Base-by-base conservation (phyloP, 495 filamentous ascomycete species). In the Penicillium diatomitis region DNA sequence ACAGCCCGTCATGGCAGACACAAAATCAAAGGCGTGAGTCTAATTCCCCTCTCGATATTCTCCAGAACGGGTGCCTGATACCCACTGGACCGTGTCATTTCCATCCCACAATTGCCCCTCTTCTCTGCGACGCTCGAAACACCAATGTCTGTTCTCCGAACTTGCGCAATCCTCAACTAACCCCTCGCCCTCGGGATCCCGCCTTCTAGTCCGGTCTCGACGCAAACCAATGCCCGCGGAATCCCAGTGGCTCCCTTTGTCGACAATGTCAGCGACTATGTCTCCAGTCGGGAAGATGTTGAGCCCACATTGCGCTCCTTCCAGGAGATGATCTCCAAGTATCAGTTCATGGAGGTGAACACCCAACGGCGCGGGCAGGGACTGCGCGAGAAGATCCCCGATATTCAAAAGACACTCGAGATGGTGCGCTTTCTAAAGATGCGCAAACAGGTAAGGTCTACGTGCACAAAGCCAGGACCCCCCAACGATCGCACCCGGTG, bases 271-370 rank as follows among this genome's bases (percentile, higher is more conserved):
- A 82, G 88, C 74, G 89, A 96, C 72, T 97, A 95, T 71, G 86
- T 97, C 56, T 76, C 88, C 51, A 81, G 84, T 6, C 82, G 91
- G 20, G 81, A 78, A 4, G 88, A 97, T 49, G 92, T 97, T 53
- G 92, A 97, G 65, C 71, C 79, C 27, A 95, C 90, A 29, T 75
- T 98, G 58, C 84, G 86, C 63, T 89, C 78, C 60, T 97, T 98
- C 67, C 92, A 97, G 67, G 92, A 98, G 75, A 95, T 98, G 94
- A 97, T 98, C 56, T 90, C 91, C 47, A 97, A 98, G 76, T 98
- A 98, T 72, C 94, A 97, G 66, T 98, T 96, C 71, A 98, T 98
- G 92, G 89, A 97, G 73, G 76, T 84, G 57, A 97, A 96, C 70
- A 87, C 87, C 29, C 83, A 91, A 58, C 75, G 86, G 42, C 81